Base-by-base conservation (phyloP, 176 grass and related monocot genomes). In the Elymus sibiricus region DNA sequence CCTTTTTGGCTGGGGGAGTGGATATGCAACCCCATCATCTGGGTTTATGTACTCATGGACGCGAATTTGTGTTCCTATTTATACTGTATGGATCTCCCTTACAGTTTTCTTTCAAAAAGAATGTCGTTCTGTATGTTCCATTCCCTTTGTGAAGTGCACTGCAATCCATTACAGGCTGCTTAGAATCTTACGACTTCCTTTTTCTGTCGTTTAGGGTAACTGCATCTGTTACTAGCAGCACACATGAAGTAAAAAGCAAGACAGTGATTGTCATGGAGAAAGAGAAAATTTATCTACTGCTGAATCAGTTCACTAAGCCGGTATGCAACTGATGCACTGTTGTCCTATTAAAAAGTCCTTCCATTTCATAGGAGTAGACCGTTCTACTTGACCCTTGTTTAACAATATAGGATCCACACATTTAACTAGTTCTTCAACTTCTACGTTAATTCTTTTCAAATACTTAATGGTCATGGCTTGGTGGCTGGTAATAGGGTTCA, bases 141-240 rank as follows among this genome's bases (percentile, higher is more conserved):
- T 62, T 62, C 73, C 73, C 28, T 83, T 74, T 49, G 7, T 74
- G 13, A 74, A 47, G 42, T 74, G 71, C 42, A 49, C 25, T 49
- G 14, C 8, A 9, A 74, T 74, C 9, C 44, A 53, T 17, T 76
- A 59, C 22, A 17, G 59, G 31, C 24, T 42, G n/a, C 6, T 69
- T 53, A 70, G 25, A 78, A 89, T 85, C 43, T 85, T 85, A 80
- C 12, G 43, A 80, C 69, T 14, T 89, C n/a, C 32, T 60, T 77
- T 79, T 76, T 62, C 53, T 87, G 44, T 88, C 44, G 55, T 80
- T 85, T 79, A 98, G 97, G 91, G 92, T 95, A 56, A 88, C 74
- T 14, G 93, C 92, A 83, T 98, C 97, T 86, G 97, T 98, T 86
- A 98, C 97, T 51, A 92, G 97, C 80, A 98, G 97, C 94, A 98